Conservation (phyloP, 345 rosid species). For the Gossypium stocksii region DNA sequence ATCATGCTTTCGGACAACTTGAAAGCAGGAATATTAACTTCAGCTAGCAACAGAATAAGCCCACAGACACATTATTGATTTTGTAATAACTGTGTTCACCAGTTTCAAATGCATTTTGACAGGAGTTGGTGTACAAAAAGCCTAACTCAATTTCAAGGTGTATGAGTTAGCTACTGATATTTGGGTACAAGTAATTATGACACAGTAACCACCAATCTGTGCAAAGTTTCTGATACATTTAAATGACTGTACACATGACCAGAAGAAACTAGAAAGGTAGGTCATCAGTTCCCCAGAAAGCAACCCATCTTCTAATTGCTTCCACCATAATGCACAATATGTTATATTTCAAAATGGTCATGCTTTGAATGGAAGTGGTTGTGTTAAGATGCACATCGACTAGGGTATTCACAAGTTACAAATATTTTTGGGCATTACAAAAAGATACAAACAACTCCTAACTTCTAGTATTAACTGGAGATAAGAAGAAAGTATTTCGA, state of each 20-base stretch:
- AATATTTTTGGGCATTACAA: not conserved
- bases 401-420: not conserved
- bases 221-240: slow-evolving; percentile 1
- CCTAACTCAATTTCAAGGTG: not conserved
- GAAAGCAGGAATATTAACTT: slow-evolving; percentile 1
- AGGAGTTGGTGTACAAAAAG: not conserved
- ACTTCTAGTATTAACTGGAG: not conserved
- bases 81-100: not conserved
- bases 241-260: not conserved
- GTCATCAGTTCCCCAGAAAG: not conserved
- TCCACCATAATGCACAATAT: not conserved
- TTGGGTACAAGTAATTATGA: not conserved
- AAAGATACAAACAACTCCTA: not conserved
- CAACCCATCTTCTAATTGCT: not conserved
- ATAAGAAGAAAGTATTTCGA: not conserved
- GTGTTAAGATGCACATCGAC: not conserved
- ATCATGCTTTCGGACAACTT: slow-evolving; percentile 7
- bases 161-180: not conserved
- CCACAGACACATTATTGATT: not conserved
- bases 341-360: not conserved
- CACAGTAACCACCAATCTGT: not conserved
- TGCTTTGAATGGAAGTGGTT: not conserved
- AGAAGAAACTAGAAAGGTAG: slow-evolving; percentile 1
- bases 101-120: not conserved
- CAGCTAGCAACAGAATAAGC: not conserved